phyloP scores from a whole-genome alignment of 371 early-diverging fungal species.

The Lichtheimia ornata region DNA sequence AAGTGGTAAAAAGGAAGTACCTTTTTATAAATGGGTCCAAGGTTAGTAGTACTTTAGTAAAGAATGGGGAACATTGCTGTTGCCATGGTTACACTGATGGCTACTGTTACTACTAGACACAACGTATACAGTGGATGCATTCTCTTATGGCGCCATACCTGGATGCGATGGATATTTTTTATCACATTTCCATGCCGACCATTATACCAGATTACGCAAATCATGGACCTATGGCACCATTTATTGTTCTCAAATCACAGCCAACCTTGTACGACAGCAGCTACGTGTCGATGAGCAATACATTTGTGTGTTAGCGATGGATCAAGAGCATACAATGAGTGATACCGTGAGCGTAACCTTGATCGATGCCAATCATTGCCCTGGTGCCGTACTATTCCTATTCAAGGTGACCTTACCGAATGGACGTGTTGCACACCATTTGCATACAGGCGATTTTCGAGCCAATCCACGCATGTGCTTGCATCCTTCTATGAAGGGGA shows the following conservation, averaged over 20 bases:
- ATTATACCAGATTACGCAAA: slow-evolving; percentile 79
- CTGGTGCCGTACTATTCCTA: slow-evolving; percentile 87
- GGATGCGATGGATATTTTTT: slow-evolving; percentile 68
- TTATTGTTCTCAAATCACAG: slow-evolving; percentile 87
- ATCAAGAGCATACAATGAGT: slow-evolving; percentile 39
- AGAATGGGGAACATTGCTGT: background rate
- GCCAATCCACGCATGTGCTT: slow-evolving; percentile 63
- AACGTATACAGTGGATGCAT: slow-evolving; percentile 87
- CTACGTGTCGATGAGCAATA: slow-evolving; percentile 62
- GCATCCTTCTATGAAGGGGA: slow-evolving; percentile 47
- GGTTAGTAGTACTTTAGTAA: background rate
- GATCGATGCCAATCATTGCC: slow-evolving; percentile 96
- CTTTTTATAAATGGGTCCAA: slow-evolving; percentile 13
- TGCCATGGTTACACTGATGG: background rate
- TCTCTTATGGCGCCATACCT: slow-evolving; percentile 64
- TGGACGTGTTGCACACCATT: slow-evolving; percentile 36
- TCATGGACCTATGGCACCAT: slow-evolving; percentile 77
- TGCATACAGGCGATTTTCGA: slow-evolving; percentile 96
- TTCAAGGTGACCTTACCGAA: slow-evolving; percentile 62
- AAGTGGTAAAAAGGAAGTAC: background rate
- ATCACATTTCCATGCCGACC: slow-evolving; percentile 93
- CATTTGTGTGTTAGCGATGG: slow-evolving; percentile 77
- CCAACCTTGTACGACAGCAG: slow-evolving; percentile 73
- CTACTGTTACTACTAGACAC: slow-evolving; percentile 52
- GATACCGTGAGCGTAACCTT: slow-evolving; percentile 63